Evolutionary conservation across 164 flowering plant genomes (phyloP), one percentile per base, ranked within the genome.

Genomic region (Aristolochia fimbriata): DNA sequence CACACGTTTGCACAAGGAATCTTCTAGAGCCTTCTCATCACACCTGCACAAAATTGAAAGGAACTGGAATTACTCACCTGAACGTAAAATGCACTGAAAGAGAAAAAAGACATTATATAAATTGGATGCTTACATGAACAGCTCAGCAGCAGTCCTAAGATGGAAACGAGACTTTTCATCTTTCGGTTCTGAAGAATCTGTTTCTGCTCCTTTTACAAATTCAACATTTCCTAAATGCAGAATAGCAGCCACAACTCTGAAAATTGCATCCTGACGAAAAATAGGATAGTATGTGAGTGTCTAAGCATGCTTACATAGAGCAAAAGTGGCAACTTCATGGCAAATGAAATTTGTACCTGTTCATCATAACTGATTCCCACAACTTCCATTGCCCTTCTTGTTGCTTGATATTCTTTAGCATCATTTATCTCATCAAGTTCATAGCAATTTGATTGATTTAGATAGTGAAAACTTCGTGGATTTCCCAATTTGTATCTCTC

Each of bases 191-290:
- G 96, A 84, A 56, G 93, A 83, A 74, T 89, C 96, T 46, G 61
- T 41, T 66, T 86, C 93, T 25, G 68, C 55, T 15, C 91, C 93
- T 69, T 89, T 86, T 22, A 59, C 74, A 74, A 89, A 89, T 58
- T 86, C 88, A 57, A 89, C 66, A 69, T 89, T 89, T 24, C 96
- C 96, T 63, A 89, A 68, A 77, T 89, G 96, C 33, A 89, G 91
- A 67, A 89, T 67, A 24, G 96, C 91, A 70, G 96, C 93, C 64
- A 89, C 84, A 68, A 86, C 82, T 61, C 87, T 77, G 59, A 89
- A 89, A 63, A 89, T 85, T 64, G 84, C 88, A 79, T 89, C 91
- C 96, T 89, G 74, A 25, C 51, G 30, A 27, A 59, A 55, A 57
- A 51, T 3, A 53, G 51, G 16, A 46, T 17, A 43, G 51, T 1